Evolutionary conservation across 83 land plant genomes (phyloP).

Genomic region (Isoetes engelmannii): DNA sequence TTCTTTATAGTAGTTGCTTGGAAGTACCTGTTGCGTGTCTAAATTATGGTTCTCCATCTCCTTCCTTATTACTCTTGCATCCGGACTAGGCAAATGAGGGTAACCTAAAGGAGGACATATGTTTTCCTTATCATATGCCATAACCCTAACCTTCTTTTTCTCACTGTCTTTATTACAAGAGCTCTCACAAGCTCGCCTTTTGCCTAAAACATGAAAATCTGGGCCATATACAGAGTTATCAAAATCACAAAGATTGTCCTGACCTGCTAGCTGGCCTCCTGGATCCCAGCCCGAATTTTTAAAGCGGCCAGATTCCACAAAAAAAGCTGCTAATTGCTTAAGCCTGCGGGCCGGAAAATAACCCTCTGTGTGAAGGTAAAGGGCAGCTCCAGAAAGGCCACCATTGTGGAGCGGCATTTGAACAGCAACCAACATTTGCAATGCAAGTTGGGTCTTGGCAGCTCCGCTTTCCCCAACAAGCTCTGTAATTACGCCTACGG

Average conservation of each 20-base stretch:
- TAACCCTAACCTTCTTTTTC: background rate
- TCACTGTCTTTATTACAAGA: background rate
- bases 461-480: conserved; percentile 58
- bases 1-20: no score
- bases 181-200: conserved; percentile 5
- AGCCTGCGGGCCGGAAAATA: conserved; percentile 61
- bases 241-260: background rate
- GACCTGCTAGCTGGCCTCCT: background rate
- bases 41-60: background rate
- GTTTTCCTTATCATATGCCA: no score
- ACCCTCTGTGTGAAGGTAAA: conserved; percentile 64
- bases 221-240: background rate
- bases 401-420: conserved; percentile 50
- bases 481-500: conserved; percentile 61
- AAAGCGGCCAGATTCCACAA: background rate
- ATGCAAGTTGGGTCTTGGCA: conserved; percentile 66
- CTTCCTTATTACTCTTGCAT: background rate
- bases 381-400: conserved; percentile 49
- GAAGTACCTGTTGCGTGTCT: no score
- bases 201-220: conserved; percentile 4
- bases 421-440: conserved; percentile 58
- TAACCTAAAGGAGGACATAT: no score
- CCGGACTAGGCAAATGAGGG: background rate
- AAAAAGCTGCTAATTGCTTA: conserved; percentile 39
- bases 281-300: background rate